phyloP scores from a whole-genome alignment of 257 asterid species.

The Petrea volubilis region DNA sequence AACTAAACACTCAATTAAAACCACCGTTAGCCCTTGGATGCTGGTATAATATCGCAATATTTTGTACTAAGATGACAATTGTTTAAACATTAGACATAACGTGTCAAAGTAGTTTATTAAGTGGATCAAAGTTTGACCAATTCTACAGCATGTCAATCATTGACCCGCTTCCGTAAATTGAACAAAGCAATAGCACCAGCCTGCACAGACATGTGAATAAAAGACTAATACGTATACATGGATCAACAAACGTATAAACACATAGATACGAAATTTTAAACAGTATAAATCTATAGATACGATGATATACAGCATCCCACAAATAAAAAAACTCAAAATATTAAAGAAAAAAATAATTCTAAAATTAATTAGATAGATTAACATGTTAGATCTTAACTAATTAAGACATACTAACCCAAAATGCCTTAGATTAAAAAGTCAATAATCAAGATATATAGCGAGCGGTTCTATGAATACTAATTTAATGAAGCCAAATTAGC shows the following conservation, averaged over 20 bases:
- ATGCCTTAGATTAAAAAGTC: slow-evolving; percentile 2
- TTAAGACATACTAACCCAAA: background rate
- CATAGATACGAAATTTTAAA: too few species aligned
- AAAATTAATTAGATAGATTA: background rate
- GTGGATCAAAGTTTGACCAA: background rate
- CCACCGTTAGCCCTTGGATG: background rate
- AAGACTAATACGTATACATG: too few species aligned
- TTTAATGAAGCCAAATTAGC: slow-evolving; percentile 5
- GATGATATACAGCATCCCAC: background rate
- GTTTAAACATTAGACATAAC: background rate
- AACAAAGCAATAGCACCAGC: background rate
- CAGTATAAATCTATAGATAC: background rate
- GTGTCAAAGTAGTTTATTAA: too few species aligned
- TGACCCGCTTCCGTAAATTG: background rate
- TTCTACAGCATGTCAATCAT: background rate
- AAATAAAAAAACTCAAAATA: background rate
- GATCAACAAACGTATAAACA: background rate
- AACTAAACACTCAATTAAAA: background rate
- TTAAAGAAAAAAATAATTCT: background rate
- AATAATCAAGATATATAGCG: background rate
- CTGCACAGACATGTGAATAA: too few species aligned
- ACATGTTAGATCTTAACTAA: slow-evolving; percentile 9
- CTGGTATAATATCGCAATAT: too few species aligned
- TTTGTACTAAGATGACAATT: background rate
- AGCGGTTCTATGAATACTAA: background rate